phyloP scores from a whole-genome alignment of 768 basidiomycete genomes.

The Amanita muscaria region DNA sequence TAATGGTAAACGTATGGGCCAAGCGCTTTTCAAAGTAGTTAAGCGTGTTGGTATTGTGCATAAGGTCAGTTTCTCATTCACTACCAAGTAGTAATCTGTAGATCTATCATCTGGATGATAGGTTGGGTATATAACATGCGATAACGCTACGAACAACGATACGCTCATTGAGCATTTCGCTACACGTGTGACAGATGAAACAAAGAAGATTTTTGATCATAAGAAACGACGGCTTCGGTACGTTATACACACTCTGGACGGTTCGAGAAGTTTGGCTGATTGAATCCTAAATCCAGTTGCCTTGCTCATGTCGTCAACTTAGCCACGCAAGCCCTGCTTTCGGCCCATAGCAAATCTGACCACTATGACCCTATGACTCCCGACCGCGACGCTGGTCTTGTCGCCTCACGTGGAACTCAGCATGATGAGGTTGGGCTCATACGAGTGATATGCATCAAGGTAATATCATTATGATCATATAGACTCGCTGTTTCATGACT shows the following conservation, averaged over 20 bases:
- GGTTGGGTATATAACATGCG: too few species aligned
- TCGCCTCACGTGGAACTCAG: background rate
- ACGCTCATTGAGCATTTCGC: too few species aligned
- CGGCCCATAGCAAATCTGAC: constrained; percentile 17
- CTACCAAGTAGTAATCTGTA: too few species aligned
- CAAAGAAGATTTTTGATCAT: too few species aligned
- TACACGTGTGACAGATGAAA: too few species aligned
- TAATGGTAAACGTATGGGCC: constrained; percentile 23
- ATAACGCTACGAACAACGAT: too few species aligned
- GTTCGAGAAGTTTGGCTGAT: too few species aligned
- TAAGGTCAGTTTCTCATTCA: constrained; percentile 20
- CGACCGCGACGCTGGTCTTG: constrained; percentile 11
- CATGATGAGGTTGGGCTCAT: constrained; percentile 24
- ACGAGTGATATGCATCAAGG: constrained; percentile 19
- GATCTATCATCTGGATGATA: too few species aligned
- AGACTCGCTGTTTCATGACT: too few species aligned
- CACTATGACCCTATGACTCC: constrained; percentile 16
- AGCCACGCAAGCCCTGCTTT: constrained; percentile 23
- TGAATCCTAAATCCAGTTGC: background rate
- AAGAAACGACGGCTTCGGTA: too few species aligned
- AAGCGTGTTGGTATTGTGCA: constrained; percentile 19
- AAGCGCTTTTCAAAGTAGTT: constrained; percentile 23
- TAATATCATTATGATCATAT: too few species aligned
- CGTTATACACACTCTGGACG: too few species aligned
- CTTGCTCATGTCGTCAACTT: constrained; percentile 27